A percentile compares a stretch with the other conserved stretches of the same genome.
These are phyloP conservation scores for Oryza brachyantha DNA, from an alignment of 176 grass and related monocot species.

Conservation along the genomic window DNA sequence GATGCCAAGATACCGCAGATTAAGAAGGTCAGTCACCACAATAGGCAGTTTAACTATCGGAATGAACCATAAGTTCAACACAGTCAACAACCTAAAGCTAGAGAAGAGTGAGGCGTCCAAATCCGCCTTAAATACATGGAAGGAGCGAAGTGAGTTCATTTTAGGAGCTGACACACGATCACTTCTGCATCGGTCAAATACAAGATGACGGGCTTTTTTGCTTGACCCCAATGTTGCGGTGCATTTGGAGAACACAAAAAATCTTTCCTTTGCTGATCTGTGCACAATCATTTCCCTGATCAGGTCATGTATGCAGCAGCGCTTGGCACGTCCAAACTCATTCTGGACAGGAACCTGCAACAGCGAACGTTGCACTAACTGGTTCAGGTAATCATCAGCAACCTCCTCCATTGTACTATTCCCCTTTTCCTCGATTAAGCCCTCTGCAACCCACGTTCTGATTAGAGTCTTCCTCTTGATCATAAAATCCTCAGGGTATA, in stretches of 20 bases:
- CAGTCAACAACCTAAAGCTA: constrained; percentile 30
- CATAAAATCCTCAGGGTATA: constrained; percentile 40
- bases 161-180: background rate
- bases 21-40: constrained; percentile 15
- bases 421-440: constrained; percentile 25
- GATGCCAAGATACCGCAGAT: constrained; percentile 38
- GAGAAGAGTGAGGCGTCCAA: constrained; percentile 20
- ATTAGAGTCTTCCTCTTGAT: constrained; percentile 48
- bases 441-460: constrained; percentile 44
- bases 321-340: constrained; percentile 27
- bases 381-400: constrained; percentile 38
- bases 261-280: constrained; percentile 23
- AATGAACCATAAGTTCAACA: constrained; percentile 21
- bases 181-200: constrained; percentile 20
- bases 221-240: background rate
- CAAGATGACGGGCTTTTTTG: constrained; percentile 25
- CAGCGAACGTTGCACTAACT: constrained; percentile 31
- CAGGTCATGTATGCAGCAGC: constrained; percentile 29
- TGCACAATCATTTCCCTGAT: constrained; percentile 24
- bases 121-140: background rate
- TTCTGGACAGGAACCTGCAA: constrained; percentile 23
- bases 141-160: constrained; percentile 16
- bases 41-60: constrained; percentile 18
- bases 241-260: background rate
- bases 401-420: constrained; percentile 42